Evolutionary conservation across 2,329 filamentous ascomycete genomes (phyloP).

Genomic region (Ophiostoma angusticollis): DNA sequence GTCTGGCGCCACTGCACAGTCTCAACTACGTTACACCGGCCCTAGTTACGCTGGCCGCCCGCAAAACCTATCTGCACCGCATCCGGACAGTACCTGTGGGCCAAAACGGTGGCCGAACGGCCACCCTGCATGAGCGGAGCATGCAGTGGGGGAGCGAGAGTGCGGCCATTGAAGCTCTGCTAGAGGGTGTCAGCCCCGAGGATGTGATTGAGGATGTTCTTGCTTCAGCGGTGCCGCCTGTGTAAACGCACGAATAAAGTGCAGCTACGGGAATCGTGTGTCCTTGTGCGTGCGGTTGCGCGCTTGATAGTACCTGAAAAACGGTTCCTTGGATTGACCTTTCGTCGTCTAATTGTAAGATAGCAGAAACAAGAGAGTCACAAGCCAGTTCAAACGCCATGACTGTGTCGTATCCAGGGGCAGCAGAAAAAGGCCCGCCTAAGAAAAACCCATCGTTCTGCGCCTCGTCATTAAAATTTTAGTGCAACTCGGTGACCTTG

Average conservation of each 20-base stretch:
- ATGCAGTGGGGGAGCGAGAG: constrained; percentile 85
- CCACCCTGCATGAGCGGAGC: constrained; percentile 58
- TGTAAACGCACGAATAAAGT: constrained; percentile 19
- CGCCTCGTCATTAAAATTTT: not conserved
- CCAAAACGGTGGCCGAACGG: not conserved
- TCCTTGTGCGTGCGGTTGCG: too few species aligned
- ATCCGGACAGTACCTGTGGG: constrained; percentile 54
- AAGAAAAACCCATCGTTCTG: not conserved
- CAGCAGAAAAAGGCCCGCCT: too few species aligned
- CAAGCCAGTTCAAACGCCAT: constrained; percentile 5
- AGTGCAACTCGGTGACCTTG: constrained; percentile 64
- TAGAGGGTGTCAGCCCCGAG: constrained; percentile 50
- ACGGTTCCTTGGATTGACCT: too few species aligned
- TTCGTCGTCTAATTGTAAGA: not conserved
- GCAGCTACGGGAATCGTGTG: not conserved
- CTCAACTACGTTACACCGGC: constrained; percentile 74
- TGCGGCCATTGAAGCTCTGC: constrained; percentile 50
- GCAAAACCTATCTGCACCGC: constrained; percentile 80
- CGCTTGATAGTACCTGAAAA: too few species aligned
- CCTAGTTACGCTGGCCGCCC: constrained; percentile 66
- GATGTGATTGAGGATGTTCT: constrained; percentile 54
- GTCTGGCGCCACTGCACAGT: constrained; percentile 69
- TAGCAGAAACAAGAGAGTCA: not conserved
- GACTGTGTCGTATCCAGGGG: not conserved
- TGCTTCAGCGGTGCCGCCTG: constrained; percentile 40